Conservation (phyloP, 192 early-diverging fungal genomes). For the Phycomyces nitens region DNA sequence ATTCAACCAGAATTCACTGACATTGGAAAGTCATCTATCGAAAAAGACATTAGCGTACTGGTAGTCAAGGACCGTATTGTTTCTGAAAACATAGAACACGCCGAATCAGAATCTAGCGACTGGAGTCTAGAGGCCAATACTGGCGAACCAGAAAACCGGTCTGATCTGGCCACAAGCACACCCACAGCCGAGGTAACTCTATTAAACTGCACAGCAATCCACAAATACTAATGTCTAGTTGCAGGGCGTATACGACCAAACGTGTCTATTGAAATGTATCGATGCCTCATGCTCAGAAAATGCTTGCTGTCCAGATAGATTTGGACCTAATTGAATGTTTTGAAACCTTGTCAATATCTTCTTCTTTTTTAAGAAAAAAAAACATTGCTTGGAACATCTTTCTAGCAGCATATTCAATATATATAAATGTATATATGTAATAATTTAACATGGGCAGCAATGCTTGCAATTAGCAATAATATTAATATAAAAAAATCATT, state of each 20-base stretch:
- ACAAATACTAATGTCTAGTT: too few relatives aligned
- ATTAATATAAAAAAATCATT: neutral
- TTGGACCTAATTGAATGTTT: neutral
- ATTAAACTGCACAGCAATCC: too few relatives aligned
- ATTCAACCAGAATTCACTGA: slow-evolving; percentile 88
- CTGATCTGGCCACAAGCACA: neutral
- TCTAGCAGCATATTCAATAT: too few relatives aligned
- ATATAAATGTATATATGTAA: too few relatives aligned
- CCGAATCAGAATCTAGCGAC: too few relatives aligned
- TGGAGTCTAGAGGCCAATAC: neutral
- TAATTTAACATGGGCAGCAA: neutral
- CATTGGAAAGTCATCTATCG: neutral
- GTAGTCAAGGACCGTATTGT: neutral
- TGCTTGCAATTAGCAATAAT: neutral
- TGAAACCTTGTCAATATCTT: neutral
- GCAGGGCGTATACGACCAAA: neutral
- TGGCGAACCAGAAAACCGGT: neutral
- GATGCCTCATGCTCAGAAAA: slow-evolving; percentile 37
- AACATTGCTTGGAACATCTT: too few relatives aligned
- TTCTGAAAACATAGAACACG: neutral
- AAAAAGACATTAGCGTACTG: neutral
- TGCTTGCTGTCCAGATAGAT: slow-evolving; percentile 31
- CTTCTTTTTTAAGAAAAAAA: too few relatives aligned
- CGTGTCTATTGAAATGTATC: slow-evolving; percentile 29
- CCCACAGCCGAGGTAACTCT: neutral